Percentiles rank a stretch among this genome's conserved stretches.
These are phyloP conservation scores for Chlamydomonas eustigma DNA, from an alignment of 139 green algal species.

Conservation along the genomic window DNA sequence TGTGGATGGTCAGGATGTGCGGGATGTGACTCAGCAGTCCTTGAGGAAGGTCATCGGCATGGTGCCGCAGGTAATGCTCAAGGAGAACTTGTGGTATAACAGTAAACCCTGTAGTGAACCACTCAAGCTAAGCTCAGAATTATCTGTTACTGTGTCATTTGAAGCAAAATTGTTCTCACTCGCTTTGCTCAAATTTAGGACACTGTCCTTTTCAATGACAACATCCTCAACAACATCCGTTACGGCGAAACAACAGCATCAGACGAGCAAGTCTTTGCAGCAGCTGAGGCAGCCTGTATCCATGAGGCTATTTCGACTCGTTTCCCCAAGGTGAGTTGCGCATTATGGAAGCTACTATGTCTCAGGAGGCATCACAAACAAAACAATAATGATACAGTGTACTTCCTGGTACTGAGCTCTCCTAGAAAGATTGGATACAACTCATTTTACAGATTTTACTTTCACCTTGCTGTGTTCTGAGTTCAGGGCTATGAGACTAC, in stretches of 20 bases:
- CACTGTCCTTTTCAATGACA: slow-evolving; percentile 87
- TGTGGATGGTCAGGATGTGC: slow-evolving; percentile 73
- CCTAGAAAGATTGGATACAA: background rate
- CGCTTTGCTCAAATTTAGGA: too few species aligned
- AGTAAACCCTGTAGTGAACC: too few species aligned
- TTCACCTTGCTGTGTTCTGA: too few species aligned
- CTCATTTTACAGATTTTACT: background rate
- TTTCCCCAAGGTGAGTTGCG: slow-evolving; percentile 46
- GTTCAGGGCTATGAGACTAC: slow-evolving; percentile 81
- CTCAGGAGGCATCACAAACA: too few species aligned
- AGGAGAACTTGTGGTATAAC: too few species aligned
- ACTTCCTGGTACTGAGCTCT: too few species aligned
- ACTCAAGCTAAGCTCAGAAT: too few species aligned
- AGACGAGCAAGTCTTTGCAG: slow-evolving; percentile 57
- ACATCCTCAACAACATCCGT: slow-evolving; percentile 78
- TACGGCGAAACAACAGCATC: slow-evolving; percentile 47
- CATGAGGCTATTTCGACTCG: slow-evolving; percentile 69
- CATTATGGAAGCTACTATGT: too few species aligned
- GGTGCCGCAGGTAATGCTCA: slow-evolving; percentile 60
- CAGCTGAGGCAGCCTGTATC: slow-evolving; percentile 61
- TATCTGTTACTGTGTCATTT: too few species aligned
- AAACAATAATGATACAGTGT: too few species aligned
- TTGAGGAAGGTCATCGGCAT: slow-evolving; percentile 52
- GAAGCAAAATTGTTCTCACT: too few species aligned
- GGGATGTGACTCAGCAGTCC: slow-evolving; percentile 61